These are phyloP conservation scores for Akanthomyces muscarius DNA, from an alignment of 2,329 filamentous ascomycete species.

Conservation along the genomic window DNA sequence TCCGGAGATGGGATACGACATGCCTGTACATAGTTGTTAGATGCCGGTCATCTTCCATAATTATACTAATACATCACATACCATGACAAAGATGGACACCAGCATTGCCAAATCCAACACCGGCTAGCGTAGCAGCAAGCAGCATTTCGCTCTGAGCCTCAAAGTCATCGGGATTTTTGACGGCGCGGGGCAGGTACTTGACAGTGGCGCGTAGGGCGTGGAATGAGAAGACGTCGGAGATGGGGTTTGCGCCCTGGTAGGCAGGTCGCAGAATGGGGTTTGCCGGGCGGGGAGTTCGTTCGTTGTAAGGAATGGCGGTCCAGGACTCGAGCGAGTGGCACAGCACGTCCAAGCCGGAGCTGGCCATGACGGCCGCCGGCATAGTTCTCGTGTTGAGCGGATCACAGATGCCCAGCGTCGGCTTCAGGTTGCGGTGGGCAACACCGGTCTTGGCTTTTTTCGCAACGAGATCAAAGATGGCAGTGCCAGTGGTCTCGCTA, in stretches of 20 bases:
- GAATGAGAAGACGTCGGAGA: constrained; percentile 94
- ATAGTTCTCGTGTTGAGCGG: constrained; percentile 92
- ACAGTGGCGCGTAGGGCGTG: constrained; percentile 78
- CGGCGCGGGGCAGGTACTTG: constrained; percentile 86
- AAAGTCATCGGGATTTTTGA: constrained; percentile 81
- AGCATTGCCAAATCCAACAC: constrained; percentile 95
- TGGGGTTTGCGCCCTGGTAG: constrained; percentile 96
- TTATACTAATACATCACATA: constrained; percentile 29
- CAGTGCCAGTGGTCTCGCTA: constrained; percentile 93
- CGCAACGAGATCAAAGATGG: constrained; percentile 91
- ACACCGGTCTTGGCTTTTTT: constrained; percentile 94
- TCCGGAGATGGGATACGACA: constrained; percentile 96
- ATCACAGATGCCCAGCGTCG: constrained; percentile 81
- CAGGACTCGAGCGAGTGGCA: constrained; percentile 95
- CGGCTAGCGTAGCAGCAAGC: constrained; percentile 86
- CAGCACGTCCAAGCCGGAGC: constrained; percentile 88
- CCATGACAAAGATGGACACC: constrained; percentile 77
- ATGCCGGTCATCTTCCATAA: not conserved
- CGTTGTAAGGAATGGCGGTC: constrained; percentile 93
- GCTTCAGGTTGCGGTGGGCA: constrained; percentile 91
- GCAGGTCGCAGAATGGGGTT: constrained; percentile 91
- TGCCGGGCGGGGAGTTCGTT: constrained; percentile 75
- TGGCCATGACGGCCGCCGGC: constrained; percentile 89
- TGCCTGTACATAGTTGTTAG: constrained; percentile 47
- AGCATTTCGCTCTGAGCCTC: constrained; percentile 97